Evolutionary conservation across 768 basidiomycete genomes (phyloP).

Genomic region (Royoungia palumana): DNA sequence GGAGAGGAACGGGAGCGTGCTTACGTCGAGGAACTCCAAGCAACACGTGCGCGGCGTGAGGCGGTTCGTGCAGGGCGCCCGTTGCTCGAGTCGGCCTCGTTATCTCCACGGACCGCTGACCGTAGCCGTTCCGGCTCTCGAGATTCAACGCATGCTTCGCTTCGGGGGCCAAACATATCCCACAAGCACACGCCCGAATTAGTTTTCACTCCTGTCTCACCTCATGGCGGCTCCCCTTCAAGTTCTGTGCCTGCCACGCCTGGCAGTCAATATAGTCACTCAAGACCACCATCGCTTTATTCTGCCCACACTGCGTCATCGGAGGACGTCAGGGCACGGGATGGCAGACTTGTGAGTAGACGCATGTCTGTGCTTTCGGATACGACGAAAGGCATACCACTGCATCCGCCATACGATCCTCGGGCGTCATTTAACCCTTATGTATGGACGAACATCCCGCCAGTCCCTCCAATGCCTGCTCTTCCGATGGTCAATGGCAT

Average conservation of each 20-base stretch:
- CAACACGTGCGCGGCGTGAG: conserved; percentile 61
- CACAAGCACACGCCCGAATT: conserved; percentile 48
- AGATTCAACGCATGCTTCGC: conserved; percentile 32
- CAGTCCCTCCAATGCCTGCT: conserved; percentile 37
- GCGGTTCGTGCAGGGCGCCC: conserved; percentile 45
- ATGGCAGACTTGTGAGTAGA: conserved; percentile 35
- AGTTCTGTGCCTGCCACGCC: conserved; percentile 45
- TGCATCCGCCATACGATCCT: conserved; percentile 27
- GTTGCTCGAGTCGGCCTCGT: conserved; percentile 18
- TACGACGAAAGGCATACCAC: conserved; percentile 28
- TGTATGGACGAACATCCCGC: conserved; percentile 29
- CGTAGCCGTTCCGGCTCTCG: conserved; percentile 37
- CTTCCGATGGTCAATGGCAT: conserved; percentile 34
- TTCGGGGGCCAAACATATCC: conserved; percentile 28
- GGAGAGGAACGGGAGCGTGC: conserved; percentile 52
- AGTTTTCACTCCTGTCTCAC: conserved; percentile 33
- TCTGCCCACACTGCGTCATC: conserved; percentile 54
- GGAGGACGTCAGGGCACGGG: conserved; percentile 48
- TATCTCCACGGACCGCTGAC: conserved; percentile 20
- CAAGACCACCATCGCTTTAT: conserved; percentile 55
- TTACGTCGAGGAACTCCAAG: conserved; percentile 59
- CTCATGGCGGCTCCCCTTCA: conserved; percentile 45
- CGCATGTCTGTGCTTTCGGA: conserved; percentile 42
- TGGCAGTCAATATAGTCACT: conserved; percentile 36
- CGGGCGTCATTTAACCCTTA: conserved; percentile 28